These are phyloP conservation scores for Volvox carteri DNA, from an alignment of 163 green algal species.

Conservation along the genomic window DNA sequence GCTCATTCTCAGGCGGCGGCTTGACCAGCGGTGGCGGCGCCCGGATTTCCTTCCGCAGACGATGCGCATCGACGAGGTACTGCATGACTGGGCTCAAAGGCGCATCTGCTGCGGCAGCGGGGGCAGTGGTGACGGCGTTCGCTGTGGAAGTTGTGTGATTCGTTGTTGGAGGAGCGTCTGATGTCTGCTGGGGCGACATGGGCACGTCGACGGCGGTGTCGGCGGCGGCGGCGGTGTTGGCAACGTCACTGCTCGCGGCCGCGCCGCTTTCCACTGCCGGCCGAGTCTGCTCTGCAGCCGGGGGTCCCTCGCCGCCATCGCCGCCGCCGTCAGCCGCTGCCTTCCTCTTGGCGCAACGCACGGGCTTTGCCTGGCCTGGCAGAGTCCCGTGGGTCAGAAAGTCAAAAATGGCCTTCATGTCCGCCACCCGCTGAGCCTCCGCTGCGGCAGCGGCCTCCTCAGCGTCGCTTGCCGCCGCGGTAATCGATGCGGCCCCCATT, in stretches of 20 bases:
- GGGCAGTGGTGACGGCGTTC: neutral
- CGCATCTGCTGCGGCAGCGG: neutral
- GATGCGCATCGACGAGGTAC: constrained; percentile 41
- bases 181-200: neutral
- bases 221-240: neutral
- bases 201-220: neutral
- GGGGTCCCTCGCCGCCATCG: neutral
- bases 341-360: neutral
- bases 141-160: neutral
- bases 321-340: neutral
- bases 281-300: neutral
- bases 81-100: constrained; percentile 38
- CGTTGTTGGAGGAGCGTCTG: neutral
- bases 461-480: neutral
- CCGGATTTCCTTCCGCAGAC: constrained; percentile 48
- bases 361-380: neutral
- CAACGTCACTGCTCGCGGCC: neutral
- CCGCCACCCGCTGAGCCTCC: constrained; percentile 5
- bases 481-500: neutral
- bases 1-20: neutral
- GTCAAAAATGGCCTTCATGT: constrained; percentile 54
- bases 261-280: neutral
- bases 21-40: constrained; percentile 11
- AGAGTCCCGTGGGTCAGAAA: constrained; percentile 46
- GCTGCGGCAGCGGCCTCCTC: neutral